phyloP scores from a whole-genome alignment of 164 flowering plant genomes.

The Magnolia sinica region DNA sequence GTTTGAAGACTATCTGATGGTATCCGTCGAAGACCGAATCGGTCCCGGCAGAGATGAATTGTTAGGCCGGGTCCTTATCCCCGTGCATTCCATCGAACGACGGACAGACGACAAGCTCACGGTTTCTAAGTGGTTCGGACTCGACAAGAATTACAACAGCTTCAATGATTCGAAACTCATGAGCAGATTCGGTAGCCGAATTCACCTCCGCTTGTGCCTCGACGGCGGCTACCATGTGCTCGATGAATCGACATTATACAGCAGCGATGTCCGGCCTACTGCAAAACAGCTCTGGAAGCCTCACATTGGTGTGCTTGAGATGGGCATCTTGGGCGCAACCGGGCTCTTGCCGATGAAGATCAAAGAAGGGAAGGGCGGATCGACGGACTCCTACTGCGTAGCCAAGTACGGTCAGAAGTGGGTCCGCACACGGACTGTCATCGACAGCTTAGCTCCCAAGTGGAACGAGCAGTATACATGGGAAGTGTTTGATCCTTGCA shows the following conservation, averaged over 20 bases:
- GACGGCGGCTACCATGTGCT: constrained; percentile 72
- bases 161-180: constrained; percentile 28
- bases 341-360: constrained; percentile 38
- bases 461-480: constrained; percentile 49
- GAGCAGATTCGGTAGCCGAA: constrained; percentile 53
- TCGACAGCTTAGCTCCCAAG: constrained; percentile 26
- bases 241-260: constrained; percentile 71
- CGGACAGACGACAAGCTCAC: constrained; percentile 55
- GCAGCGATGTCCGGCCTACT: constrained; percentile 68
- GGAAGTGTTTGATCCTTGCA: constrained; percentile 43
- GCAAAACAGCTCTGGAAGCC: constrained; percentile 66
- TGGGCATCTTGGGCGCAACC: constrained; percentile 74
- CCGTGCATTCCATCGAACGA: constrained; percentile 46
- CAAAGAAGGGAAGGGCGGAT: constrained; percentile 27
- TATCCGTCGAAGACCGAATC: constrained; percentile 60
- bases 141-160: constrained; percentile 34
- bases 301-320: constrained; percentile 42
- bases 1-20: constrained; percentile 33
- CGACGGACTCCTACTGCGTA: constrained; percentile 38
- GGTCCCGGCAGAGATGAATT: constrained; percentile 51
- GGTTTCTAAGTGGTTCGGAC: constrained; percentile 62
- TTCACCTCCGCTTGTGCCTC: constrained; percentile 53
- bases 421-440: constrained; percentile 38
- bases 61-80: constrained; percentile 55
- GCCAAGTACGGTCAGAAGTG: constrained; percentile 44